Base-by-base conservation (phyloP, 2,329 filamentous ascomycete genomes). In the Pestalotiopsis sp. region DNA sequence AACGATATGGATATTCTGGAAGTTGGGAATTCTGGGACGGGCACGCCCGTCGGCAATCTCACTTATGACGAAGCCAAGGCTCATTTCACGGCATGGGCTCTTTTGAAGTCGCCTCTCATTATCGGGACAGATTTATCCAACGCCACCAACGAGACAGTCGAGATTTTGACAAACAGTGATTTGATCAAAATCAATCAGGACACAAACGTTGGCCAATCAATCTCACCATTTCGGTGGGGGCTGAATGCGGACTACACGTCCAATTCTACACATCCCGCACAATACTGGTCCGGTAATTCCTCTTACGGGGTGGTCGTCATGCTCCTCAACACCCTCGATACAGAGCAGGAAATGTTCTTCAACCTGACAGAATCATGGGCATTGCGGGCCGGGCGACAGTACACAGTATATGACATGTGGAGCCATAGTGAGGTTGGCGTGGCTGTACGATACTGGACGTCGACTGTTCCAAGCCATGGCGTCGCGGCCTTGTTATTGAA, bases 1-100 rank as follows among this genome's bases (percentile, higher is more conserved):
- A 63, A 63, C 38, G 60, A 63, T 40, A 63, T 63, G 60, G 60
- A 63, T 17, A 63, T 63, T 23, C 20, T 63, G 60, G 60, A 63
- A 41, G 60, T 63, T 4, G 60, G 60, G 31, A 63, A 63, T 41
- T 36, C 60, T n/a, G 60, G 60, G 14, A 63, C 60, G 3, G 60
- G 60, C 60, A 63, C 60, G 25, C 60, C 60, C 6, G 60, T 63
- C 23, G 60, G 60, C 31, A 63, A 63, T 31, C 60, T 63, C 14
- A 63, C 60, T n/a, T 63, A 63, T 31, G 60, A 63, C 60, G 60
- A 63, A 40, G 31, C 60, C 14, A 63, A 63, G 60, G 31, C 60
- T 40, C 60, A 63, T 40, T 63, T 63, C 36, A 63, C 60, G 12
- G 60, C 60, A 6, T 63, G 60, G 60, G 60, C 60, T 31, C 13